These are phyloP conservation scores for Primulina tabacum DNA, from an alignment of 257 asterid genomes.

Conservation along the genomic window DNA sequence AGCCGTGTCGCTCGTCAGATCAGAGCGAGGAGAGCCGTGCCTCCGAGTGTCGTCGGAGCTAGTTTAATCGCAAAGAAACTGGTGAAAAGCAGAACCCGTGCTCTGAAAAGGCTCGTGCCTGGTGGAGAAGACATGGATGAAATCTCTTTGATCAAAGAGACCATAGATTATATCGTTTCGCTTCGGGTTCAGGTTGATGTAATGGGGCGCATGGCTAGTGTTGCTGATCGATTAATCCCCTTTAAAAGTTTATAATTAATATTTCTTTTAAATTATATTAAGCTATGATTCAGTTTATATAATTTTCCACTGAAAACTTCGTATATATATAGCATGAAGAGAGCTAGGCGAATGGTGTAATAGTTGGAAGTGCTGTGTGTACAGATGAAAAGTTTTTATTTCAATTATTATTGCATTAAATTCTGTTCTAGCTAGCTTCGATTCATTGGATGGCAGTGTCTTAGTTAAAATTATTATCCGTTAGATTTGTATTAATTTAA, in stretches of 20 bases:
- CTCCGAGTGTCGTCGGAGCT: conserved; percentile 20
- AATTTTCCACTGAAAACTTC: neutral
- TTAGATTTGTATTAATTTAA: too few species aligned
- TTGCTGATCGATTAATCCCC: conserved; percentile 36
- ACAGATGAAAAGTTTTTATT: conserved; percentile 6
- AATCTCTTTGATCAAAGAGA: conserved; percentile 59
- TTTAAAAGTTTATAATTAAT: conserved; percentile 23
- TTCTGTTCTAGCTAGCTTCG: neutral
- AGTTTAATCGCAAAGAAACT: conserved; percentile 41
- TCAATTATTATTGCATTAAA: neutral
- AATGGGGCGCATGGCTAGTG: conserved; percentile 65
- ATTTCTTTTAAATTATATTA: neutral
- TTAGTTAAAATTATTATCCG: neutral
- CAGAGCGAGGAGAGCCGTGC: conserved; percentile 32
- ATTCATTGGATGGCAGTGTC: neutral
- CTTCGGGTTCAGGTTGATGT: conserved; percentile 76
- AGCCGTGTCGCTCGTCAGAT: conserved; percentile 22
- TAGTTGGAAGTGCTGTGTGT: conserved; percentile 16
- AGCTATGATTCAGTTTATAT: neutral
- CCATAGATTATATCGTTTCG: conserved; percentile 81
- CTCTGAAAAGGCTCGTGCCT: conserved; percentile 75
- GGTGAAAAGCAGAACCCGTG: conserved; percentile 52
- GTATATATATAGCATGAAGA: neutral
- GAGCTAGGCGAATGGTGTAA: neutral
- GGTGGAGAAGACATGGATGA: conserved; percentile 73